Evolutionary conservation across 2,329 filamentous ascomycete genomes (phyloP), one percentile per base, ranked within the genome.

Genomic region (Aureobasidium sp.): DNA sequence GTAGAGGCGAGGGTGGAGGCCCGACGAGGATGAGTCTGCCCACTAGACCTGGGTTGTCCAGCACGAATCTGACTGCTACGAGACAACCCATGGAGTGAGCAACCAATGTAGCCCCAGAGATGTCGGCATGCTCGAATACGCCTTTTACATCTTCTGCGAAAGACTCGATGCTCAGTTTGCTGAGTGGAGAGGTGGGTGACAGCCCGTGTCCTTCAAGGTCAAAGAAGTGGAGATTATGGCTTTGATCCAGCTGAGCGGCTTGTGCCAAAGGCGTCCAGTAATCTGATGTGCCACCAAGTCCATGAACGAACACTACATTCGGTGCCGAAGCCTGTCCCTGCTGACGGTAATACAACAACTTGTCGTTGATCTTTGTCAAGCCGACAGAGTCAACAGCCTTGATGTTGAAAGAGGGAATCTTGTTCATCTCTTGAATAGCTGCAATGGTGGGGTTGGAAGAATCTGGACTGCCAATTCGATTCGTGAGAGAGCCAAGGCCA

Each of bases 191-290:
- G 0, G 85, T 87, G 0, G 85, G 85, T 1, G 84, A 85, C 9
- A 85, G 75, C 0, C 86, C 86, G 67, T 88, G 86, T 3, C 87
- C 87, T 73, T 89, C 87, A 3, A 89, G 75, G 67, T 89, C 87
- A 11, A 51, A 18, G 66, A 83, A 82, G 23, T 67, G 59, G 1
- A 60, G 51, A 20, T 66, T 45, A 29, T 69, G 54, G 23, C 58
- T 67, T n/a, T 65, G 64, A 47, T 66, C 43, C 70, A 75, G 68
- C 79, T 65, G 13, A 80, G 74, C 3, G 65, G 69, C 68, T 1
- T 76, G 67, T 31, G 86, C 76, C 9, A 88, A 71, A 0, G 86
- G 84, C 0, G 71, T 74, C 71, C 79, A 88, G 69, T 76, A 82
- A 5, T 81, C 78, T 4, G 76, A 76, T 1, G 78, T 83, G 3